phyloP scores from a whole-genome alignment of 805 yeast species.

The Sugiyamaella mastotermitis region DNA sequence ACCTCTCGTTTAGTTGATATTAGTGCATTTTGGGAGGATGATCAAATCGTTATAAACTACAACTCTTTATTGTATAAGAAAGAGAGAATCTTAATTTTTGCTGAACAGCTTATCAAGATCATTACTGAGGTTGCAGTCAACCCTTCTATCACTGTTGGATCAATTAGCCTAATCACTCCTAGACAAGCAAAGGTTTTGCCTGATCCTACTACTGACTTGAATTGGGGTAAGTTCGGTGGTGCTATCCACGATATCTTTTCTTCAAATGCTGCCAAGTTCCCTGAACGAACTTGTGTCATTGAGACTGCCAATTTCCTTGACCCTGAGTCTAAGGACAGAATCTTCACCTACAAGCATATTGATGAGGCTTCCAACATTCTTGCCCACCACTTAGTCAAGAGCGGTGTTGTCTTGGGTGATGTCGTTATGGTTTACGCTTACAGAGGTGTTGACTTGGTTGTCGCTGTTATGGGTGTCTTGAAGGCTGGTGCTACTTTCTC shows the following conservation, averaged over 20 bases:
- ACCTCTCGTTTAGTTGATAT: slow-evolving; percentile 43
- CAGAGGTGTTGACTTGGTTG: slow-evolving; percentile 94
- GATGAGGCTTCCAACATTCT: slow-evolving; percentile 89
- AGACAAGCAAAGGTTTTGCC: slow-evolving; percentile 62
- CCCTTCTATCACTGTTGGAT: slow-evolving; percentile 36
- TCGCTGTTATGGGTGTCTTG: slow-evolving; percentile 95
- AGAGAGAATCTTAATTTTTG: slow-evolving; percentile 61
- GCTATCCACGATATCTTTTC: slow-evolving; percentile 95
- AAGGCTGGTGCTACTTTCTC: slow-evolving; percentile 99
- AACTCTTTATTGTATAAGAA: slow-evolving; percentile 69
- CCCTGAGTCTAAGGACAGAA: slow-evolving; percentile 46
- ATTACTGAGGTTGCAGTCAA: slow-evolving; percentile 31
- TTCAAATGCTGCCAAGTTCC: slow-evolving; percentile 75
- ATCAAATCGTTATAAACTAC: slow-evolving; percentile 47
- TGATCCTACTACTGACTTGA: slow-evolving; percentile 79
- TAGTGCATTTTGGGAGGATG: slow-evolving; percentile 35
- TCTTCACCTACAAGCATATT: slow-evolving; percentile 80
- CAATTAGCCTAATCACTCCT: slow-evolving; percentile 62
- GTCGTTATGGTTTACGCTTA: slow-evolving; percentile 97
- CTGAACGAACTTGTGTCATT: slow-evolving; percentile 84
- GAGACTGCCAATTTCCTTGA: slow-evolving; percentile 70
- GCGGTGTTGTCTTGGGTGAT: slow-evolving; percentile 86
- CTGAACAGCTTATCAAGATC: slow-evolving; percentile 66
- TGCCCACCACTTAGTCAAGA: slow-evolving; percentile 76
- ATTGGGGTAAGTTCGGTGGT: slow-evolving; percentile 89